Evolutionary conservation across 805 yeast genomes (phyloP), one percentile per base, ranked within the genome.

Genomic region (Nakazawaea wyomingensis): DNA sequence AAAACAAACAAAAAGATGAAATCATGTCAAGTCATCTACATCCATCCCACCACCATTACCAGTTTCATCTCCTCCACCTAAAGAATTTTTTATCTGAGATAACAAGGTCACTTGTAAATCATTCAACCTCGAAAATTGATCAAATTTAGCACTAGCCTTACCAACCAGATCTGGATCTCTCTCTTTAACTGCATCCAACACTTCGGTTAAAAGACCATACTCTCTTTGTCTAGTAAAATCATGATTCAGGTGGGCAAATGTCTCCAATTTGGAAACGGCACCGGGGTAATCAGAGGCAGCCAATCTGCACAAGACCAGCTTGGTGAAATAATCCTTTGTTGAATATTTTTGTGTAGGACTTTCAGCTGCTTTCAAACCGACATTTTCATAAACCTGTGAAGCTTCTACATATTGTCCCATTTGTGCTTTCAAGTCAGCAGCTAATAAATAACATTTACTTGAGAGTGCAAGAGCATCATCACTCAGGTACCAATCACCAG

Each of bases 401-500:
- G 98, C 96, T 48, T 76, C 77, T 18, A 74, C 59, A 59, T 84
- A 90, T 45, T 85, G 75, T n/a, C 82, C 90, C 17, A 62, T 52
- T 22, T 63, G 50, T 43, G 73, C 72, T 46, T 82, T 64, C 52
- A 93, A 70, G 58, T 93, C 97, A 2, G 98, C 98, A 50, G 89
- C 84, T 61, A 88, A 88, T 50, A 91, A 67, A 51, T 76, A 85
- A 19, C 95, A 90, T 66, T 93, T 93, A 64, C 82, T 89, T 20
- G 96, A 78, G 44, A 91, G 62, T 7, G 97, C 95, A 49, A 83
- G 84, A 0, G 98, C 97, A 46, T 88, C 90, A 64, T 93, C 99
- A 48, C 91, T 87, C 43, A 79, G 76, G 59, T 84, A 90, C 90
- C 96, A 93, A 56, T 93, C 98, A 32, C 96, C 96, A 9, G 99